Base-by-base conservation (phyloP, 768 basidiomycete species). In the Dioszegia hungarica region DNA sequence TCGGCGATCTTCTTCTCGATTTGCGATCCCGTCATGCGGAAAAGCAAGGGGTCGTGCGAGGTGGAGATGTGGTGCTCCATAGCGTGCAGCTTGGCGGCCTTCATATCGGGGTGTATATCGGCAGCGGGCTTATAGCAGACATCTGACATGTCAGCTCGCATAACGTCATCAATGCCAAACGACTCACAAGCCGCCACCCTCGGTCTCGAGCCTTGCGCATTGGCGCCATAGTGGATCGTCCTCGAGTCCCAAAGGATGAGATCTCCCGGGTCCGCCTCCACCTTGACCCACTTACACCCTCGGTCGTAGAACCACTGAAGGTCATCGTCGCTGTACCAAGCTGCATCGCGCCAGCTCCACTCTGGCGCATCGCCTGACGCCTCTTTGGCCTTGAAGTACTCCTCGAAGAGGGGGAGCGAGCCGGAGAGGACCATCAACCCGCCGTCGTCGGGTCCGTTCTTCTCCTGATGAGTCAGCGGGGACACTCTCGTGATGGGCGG, bases 351-450 rank as follows among this genome's bases (percentile, higher is more conserved):
- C 33, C 39, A 41, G n/a, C 56, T 47, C 66, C 62, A 64, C 12
- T 60, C 60, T 3, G 49, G 62, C 11, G 17, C 25, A 28, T 64
- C 31, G 22, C 8, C 20, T 14, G 38, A 11, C 5, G 3, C 19
- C 14, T 44, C 52, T 9, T 24, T 29, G 8, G 11, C 57, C 31
- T 71, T 70, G 48, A 78, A 76, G 65, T 67, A 73, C 54, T 78
- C 59, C 45, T 68, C 60, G 57, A 72, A 72, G 4, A 76, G 59
- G 6, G 58, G 57, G 33, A 67, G 62, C 10, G 68, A 69, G 17
- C 75, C 75, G 22, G 63, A 54, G 55, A 78, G 72, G 41, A 78
- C 72, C 64, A 75, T 69, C 2, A 78, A 64, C 9, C 78, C 78
- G 28, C 78, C 78, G 43, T 78, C 78, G 45, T 75, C 57, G 2